A percentile compares a stretch with the other conserved stretches of the same genome.
Conservation (phyloP, 768 basidiomycete species). For the Boletus rufocinnamomeus region DNA sequence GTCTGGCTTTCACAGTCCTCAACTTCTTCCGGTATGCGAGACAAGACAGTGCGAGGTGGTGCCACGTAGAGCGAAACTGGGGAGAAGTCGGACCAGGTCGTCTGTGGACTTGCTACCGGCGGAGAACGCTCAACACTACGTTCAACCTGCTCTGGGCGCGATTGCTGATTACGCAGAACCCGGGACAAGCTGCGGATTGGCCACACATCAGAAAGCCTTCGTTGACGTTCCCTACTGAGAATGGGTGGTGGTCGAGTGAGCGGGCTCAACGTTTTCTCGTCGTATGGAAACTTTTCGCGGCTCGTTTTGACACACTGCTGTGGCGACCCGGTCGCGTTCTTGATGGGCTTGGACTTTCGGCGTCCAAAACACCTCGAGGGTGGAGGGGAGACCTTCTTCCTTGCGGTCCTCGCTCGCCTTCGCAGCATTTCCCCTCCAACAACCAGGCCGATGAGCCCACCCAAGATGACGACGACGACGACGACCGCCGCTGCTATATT, state of each 20-base stretch:
- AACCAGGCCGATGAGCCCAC: constrained; percentile 29
- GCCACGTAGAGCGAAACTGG: constrained; percentile 21
- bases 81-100: constrained; percentile 36
- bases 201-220: constrained; percentile 23
- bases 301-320: neutral
- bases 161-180: constrained; percentile 10
- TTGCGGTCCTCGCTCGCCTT: constrained; percentile 11
- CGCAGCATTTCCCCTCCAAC: constrained; percentile 31
- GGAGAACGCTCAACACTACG: neutral
- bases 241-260: constrained; percentile 19
- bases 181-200: constrained; percentile 23
- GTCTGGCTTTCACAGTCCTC: constrained; percentile 29
- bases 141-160: constrained; percentile 3
- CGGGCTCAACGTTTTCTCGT: constrained; percentile 17
- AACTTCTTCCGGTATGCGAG: constrained; percentile 33
- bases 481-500: constrained; percentile 25
- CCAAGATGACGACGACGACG: constrained; percentile 30
- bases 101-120: constrained; percentile 10
- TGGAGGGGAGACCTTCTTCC: neutral
- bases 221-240: constrained; percentile 15
- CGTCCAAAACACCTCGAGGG: neutral
- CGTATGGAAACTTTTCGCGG: constrained; percentile 11
- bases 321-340: neutral
- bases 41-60: constrained; percentile 22
- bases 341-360: constrained; percentile 8